Conservation (phyloP, 1,139 yeast species). For the Arxiozyma heterogenica region DNA sequence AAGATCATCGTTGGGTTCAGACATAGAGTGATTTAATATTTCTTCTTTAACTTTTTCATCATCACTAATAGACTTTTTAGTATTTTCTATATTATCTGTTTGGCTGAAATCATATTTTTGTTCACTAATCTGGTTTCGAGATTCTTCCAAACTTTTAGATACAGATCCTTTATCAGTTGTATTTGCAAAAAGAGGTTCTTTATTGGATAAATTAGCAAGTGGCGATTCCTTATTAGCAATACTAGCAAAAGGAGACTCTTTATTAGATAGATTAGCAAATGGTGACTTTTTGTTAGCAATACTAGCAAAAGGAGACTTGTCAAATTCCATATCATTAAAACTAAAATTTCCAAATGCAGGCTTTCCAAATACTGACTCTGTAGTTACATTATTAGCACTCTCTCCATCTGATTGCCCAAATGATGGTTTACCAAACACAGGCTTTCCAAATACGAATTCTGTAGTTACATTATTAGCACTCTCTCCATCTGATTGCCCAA, state of each 20-base stretch:
- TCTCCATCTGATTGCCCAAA: conserved; percentile 4
- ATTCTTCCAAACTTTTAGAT: neutral
- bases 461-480: neutral
- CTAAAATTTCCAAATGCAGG: conserved; percentile 17
- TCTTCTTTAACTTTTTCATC: neutral
- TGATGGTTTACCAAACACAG: conserved; percentile 6
- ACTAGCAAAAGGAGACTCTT: neutral
- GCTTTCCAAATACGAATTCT: neutral
- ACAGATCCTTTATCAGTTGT: conserved; percentile 2
- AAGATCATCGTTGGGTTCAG: conserved; percentile 5
- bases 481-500: conserved; percentile 10
- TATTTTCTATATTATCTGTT: conserved; percentile 5
- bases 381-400: neutral
- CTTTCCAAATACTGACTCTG: conserved; percentile 13
- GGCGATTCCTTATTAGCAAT: neutral
- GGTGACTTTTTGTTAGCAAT: conserved; percentile 1
- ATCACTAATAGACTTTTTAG: conserved; percentile 3
- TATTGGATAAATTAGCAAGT: neutral
- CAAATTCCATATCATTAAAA: neutral
- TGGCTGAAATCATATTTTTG: neutral
- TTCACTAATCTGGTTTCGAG: conserved; percentile 7
- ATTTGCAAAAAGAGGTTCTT: conserved; percentile 14
- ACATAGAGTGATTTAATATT: neutral
- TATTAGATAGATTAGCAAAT: neutral
- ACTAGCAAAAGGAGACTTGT: neutral